phyloP scores from a whole-genome alignment of 768 basidiomycete species.

The Termitomyces sp. region DNA sequence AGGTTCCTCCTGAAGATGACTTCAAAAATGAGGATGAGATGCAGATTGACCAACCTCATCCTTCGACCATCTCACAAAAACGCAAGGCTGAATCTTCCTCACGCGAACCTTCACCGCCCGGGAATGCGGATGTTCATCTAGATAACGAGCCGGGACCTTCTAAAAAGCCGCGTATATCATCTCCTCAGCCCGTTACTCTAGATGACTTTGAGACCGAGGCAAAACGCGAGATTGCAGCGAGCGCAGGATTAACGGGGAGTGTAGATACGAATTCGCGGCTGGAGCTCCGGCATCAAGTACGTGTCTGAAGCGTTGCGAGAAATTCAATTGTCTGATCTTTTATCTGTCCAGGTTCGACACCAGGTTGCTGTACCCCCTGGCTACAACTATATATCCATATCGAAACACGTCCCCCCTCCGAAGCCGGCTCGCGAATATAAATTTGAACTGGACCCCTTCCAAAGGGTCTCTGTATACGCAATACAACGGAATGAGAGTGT shows the following conservation, averaged over 20 bases:
- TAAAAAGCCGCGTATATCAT: conserved; percentile 60
- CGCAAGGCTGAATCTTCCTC: conserved; percentile 37
- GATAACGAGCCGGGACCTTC: conserved; percentile 37
- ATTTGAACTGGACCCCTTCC: conserved; percentile 97
- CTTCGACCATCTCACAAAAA: conserved; percentile 31
- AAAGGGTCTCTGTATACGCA: conserved; percentile 88
- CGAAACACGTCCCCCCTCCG: conserved; percentile 84
- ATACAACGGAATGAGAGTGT: conserved; percentile 98
- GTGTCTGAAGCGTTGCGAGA: conserved; percentile 14
- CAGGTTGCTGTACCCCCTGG: conserved; percentile 95
- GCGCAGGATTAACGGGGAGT: conserved; percentile 80
- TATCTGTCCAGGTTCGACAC: conserved; percentile 71
- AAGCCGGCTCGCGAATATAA: conserved; percentile 94
- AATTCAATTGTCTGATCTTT: conserved; percentile 5
- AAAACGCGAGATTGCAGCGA: conserved; percentile 86
- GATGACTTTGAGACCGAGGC: conserved; percentile 96
- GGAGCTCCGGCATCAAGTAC: conserved; percentile 79
- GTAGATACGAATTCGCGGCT: conserved; percentile 65
- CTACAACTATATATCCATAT: conserved; percentile 88
- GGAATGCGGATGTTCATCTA: conserved; percentile 21
- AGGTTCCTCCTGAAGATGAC: conserved; percentile 34
- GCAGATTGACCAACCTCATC: conserved; percentile 19
- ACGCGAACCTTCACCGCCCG: conserved; percentile 13
- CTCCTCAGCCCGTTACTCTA: conserved; percentile 73
- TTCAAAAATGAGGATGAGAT: conserved; percentile 32